Evolutionary conservation across 208 protist genomes (phyloP), one percentile per base, ranked within the genome.

Genomic region (Leishmania braziliensis): DNA sequence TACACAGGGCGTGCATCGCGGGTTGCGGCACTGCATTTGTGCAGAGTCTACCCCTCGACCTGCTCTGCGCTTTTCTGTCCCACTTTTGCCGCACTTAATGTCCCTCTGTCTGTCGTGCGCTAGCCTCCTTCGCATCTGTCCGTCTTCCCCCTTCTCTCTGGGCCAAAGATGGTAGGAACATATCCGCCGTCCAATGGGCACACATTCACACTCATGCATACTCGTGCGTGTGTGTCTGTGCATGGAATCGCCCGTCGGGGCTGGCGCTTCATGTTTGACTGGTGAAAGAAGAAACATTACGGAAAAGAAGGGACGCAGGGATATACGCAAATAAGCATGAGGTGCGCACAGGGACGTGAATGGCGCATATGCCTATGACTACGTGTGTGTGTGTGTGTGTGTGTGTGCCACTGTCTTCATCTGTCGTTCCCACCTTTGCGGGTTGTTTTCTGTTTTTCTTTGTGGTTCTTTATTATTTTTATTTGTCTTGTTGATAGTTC

Each of bases 401-500:
- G 33, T 73, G 23, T 5, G 8, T 33, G 23, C 46, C 69, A n/a
- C 39, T 73, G 20, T 26, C 39, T 51, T 50, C 20, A 43, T 53
- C 23, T 58, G 26, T n/a, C 14, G 26, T 20, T n/a, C 26, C 39
- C 29, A 43, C 43, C 43, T 5, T 53, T 29, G 46, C 20, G 54
- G 48, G 56, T 14, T 36, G 36, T 58, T 54, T 58, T 79, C 50
- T 69, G 12, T 81, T 53, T 36, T 75, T 78, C 36, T 46, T 33
- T 33, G 20, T 12, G 51, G 9, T 54, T 78, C 8, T 79, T 51
- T 69, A 50, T 79, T 75, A 39, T 18, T n/a, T 39, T n/a, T n/a
- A 33, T n/a, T 63, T 46, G 66, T 46, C 43, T 71, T 71, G 20
- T 54, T 48, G 26, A 73, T 48, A 73, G 23, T 29, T 54, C 46